Conservation (phyloP, 257 asterid species). For the Penstemon newberryi region DNA sequence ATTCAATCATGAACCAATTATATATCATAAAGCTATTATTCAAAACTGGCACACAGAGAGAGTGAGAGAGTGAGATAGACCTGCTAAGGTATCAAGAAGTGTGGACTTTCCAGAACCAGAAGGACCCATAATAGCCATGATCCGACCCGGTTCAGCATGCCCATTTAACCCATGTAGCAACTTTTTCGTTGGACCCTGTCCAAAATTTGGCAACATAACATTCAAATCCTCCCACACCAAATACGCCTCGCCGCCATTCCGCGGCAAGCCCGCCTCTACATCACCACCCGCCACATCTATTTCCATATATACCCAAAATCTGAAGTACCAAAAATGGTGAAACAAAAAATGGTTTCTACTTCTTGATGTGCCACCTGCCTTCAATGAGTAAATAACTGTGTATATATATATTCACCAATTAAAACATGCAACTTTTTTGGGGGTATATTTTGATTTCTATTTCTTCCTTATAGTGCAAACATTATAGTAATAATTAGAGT, state of each 20-base stretch:
- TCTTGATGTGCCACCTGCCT: not conserved
- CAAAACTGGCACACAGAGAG: not conserved
- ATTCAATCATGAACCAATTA: not conserved
- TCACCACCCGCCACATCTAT: slow-evolving; percentile 48
- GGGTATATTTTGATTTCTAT: not conserved
- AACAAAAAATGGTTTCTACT: not conserved
- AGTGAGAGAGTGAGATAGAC: slow-evolving; percentile 31
- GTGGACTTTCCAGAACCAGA: slow-evolving; percentile 98
- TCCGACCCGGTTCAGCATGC: slow-evolving; percentile 85
- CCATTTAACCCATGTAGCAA: slow-evolving; percentile 76
- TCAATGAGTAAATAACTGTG: too few species aligned
- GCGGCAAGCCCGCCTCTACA: slow-evolving; percentile 39
- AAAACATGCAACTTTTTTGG: not conserved
- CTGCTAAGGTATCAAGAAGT: slow-evolving; percentile 94
- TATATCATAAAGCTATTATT: not conserved
- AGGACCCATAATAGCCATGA: slow-evolving; percentile 99
- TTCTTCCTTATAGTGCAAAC: not conserved
- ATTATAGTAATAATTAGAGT: not conserved
- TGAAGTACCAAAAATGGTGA: too few species aligned
- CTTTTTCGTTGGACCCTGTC: slow-evolving; percentile 70
- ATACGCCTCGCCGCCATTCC: slow-evolving; percentile 54
- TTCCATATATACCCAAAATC: slow-evolving; percentile 34
- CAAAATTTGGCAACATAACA: slow-evolving; percentile 76
- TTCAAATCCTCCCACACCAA: slow-evolving; percentile 83
- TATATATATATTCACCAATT: too few species aligned